phyloP scores from a whole-genome alignment of 495 filamentous ascomycete species.

The Penicillium pulvis region DNA sequence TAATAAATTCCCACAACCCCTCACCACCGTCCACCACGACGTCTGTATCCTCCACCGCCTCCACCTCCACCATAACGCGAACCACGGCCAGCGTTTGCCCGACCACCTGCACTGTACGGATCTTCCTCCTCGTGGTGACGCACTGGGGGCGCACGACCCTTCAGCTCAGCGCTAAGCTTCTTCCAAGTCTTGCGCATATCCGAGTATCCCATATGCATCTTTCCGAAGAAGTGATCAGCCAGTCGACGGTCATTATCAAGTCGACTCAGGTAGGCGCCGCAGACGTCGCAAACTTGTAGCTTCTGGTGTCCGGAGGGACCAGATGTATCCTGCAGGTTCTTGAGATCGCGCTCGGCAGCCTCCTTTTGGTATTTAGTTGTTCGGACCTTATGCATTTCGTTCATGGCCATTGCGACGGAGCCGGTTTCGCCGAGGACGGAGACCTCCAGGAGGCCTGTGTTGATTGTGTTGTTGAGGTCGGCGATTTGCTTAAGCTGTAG shows the following conservation, averaged over 20 bases:
- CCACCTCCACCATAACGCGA: conserved; percentile 44
- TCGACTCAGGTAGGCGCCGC: conserved; percentile 86
- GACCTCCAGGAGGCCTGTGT: conserved; percentile 81
- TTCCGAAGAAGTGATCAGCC: conserved; percentile 98
- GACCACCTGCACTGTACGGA: conserved; percentile 47
- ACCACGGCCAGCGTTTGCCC: conserved; percentile 56
- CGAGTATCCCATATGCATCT: conserved; percentile 98
- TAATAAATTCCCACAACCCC: conserved; percentile 17
- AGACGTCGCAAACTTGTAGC: conserved; percentile 97
- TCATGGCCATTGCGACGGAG: conserved; percentile 75
- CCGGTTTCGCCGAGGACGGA: conserved; percentile 81
- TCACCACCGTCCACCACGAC: conserved; percentile 46
- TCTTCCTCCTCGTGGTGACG: conserved; percentile 57
- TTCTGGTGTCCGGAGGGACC: conserved; percentile 96
- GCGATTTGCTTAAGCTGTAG: conserved; percentile 78
- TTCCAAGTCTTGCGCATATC: conserved; percentile 95
- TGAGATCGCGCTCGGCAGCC: conserved; percentile 85
- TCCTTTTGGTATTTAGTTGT: conserved; percentile 80
- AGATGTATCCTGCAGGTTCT: conserved; percentile 85
- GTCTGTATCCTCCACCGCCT: conserved; percentile 42
- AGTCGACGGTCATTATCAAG: conserved; percentile 92
- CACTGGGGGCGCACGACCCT: conserved; percentile 64
- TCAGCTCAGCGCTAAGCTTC: conserved; percentile 80
- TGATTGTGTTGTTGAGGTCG: conserved; percentile 76
- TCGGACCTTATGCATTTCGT: conserved; percentile 82